phyloP scores from a whole-genome alignment of 192 early-diverging fungal species.

The Rhizophagus sp. region DNA sequence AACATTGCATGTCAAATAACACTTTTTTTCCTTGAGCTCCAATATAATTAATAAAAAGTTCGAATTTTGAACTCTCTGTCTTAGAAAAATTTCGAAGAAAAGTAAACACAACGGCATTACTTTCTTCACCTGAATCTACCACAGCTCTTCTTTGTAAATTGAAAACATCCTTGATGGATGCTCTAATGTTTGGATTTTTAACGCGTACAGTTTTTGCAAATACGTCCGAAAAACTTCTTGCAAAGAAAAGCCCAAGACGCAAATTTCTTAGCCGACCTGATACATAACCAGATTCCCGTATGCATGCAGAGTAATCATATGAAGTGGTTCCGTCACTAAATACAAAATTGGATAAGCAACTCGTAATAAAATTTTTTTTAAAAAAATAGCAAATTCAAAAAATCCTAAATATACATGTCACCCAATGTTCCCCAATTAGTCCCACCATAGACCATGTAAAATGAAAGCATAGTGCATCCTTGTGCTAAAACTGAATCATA shows the following conservation, averaged over 20 bases:
- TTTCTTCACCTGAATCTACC: background rate
- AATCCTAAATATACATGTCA: conserved; percentile 49
- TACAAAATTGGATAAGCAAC: background rate
- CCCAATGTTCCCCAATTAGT: conserved; percentile 83
- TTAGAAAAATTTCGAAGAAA: conserved; percentile 72
- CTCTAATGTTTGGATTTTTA: conserved; percentile 31
- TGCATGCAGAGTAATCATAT: conserved; percentile 77
- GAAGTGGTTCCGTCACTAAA: conserved; percentile 71
- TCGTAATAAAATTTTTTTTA: conserved; percentile 1
- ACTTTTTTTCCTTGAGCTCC: background rate
- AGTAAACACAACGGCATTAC: conserved; percentile 44
- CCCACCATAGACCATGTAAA: conserved; percentile 79
- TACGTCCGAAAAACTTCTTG: conserved; percentile 58
- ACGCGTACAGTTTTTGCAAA: conserved; percentile 54
- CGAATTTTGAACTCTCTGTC: conserved; percentile 39
- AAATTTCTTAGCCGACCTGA: conserved; percentile 62
- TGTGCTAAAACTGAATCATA: conserved; percentile 65
- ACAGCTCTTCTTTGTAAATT: conserved; percentile 47
- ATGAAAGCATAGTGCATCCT: conserved; percentile 61
- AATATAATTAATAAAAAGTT: conserved; percentile 34
- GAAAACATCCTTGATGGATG: conserved; percentile 44
- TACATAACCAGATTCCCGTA: conserved; percentile 67
- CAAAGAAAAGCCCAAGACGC: conserved; percentile 59
- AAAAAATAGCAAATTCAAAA: background rate
- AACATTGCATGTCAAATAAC: conserved; percentile 40